Conservation (phyloP, 2,329 filamentous ascomycete genomes). For the Trichophyton benhamiae region DNA sequence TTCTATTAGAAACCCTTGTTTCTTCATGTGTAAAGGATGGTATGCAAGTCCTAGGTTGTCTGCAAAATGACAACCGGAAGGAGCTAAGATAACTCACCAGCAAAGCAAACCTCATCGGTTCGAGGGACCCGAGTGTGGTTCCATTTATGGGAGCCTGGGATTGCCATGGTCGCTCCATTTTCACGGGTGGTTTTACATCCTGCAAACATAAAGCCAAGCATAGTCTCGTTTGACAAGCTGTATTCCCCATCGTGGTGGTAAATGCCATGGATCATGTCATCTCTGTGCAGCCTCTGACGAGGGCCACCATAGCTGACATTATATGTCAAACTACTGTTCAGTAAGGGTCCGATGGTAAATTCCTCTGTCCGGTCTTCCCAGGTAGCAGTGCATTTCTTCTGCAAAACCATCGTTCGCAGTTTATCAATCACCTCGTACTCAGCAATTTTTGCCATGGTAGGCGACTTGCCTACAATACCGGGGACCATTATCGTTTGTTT, state of each 20-base stretch:
- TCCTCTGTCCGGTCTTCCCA: slow-evolving; percentile 3
- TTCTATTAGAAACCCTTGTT: not conserved
- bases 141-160: slow-evolving; percentile 34
- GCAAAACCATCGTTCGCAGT: not conserved
- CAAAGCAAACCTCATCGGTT: slow-evolving; percentile 29
- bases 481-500: slow-evolving; percentile 4
- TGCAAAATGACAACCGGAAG: not conserved
- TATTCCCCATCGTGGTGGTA: slow-evolving; percentile 18
- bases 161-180: slow-evolving; percentile 34
- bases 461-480: not conserved
- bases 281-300: slow-evolving; percentile 30
- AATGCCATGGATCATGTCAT: slow-evolving; percentile 26
- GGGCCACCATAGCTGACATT: slow-evolving; percentile 28
- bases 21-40: not conserved
- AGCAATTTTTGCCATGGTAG: not conserved
- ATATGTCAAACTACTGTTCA: slow-evolving; percentile 5
- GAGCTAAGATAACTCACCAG: slow-evolving; percentile 12
- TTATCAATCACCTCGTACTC: not conserved
- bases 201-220: slow-evolving; percentile 31
- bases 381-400: slow-evolving; percentile 2
- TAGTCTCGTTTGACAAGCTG: slow-evolving; percentile 21
- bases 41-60: not conserved
- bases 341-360: not conserved
- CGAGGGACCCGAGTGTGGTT: slow-evolving; percentile 26
- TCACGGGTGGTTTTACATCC: slow-evolving; percentile 31